phyloP scores from a whole-genome alignment of 805 yeast species.

The Ogataea degrootiae region DNA sequence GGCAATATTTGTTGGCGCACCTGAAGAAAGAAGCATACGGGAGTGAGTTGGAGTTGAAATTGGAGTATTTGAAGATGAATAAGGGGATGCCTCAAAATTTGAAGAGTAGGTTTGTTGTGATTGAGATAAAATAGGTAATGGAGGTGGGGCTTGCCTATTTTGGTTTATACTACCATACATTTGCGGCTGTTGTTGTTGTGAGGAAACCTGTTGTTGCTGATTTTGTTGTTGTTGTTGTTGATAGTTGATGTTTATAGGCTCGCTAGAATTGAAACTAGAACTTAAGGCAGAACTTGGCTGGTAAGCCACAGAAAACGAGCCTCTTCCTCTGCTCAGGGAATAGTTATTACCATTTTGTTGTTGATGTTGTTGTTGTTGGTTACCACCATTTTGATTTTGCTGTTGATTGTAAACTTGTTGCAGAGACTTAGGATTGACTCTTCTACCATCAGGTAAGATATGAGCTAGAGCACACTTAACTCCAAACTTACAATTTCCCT shows the following conservation, averaged over 20 bases:
- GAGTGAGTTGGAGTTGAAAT: conserved; percentile 5
- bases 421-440: conserved; percentile 51
- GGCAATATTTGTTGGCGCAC: conserved; percentile 14
- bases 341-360: conserved; percentile 2
- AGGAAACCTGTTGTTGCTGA: conserved; percentile 2
- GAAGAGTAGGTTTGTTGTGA: conserved; percentile 1
- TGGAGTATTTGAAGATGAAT: conserved; percentile 3
- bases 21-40: conserved; percentile 8
- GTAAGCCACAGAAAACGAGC: conserved; percentile 4
- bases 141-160: neutral
- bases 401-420: conserved; percentile 28
- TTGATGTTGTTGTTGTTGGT: conserved; percentile 4
- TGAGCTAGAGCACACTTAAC: conserved; percentile 92
- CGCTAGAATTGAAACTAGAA: conserved; percentile 8
- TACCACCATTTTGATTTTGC: conserved; percentile 9
- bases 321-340: conserved; percentile 4
- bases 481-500: conserved; percentile 97
- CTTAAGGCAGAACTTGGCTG: conserved; percentile 6
- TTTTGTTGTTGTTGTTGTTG: conserved; percentile 3
- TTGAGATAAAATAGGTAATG: conserved; percentile 1
- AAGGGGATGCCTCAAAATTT: conserved; percentile 6
- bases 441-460: conserved; percentile 81
- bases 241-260: conserved; percentile 8
- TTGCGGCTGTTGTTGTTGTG: neutral
- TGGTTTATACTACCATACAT: neutral